Evolutionary conservation across 2,329 filamentous ascomycete species (phyloP).

Genomic region (Apiospora phragmitis): DNA sequence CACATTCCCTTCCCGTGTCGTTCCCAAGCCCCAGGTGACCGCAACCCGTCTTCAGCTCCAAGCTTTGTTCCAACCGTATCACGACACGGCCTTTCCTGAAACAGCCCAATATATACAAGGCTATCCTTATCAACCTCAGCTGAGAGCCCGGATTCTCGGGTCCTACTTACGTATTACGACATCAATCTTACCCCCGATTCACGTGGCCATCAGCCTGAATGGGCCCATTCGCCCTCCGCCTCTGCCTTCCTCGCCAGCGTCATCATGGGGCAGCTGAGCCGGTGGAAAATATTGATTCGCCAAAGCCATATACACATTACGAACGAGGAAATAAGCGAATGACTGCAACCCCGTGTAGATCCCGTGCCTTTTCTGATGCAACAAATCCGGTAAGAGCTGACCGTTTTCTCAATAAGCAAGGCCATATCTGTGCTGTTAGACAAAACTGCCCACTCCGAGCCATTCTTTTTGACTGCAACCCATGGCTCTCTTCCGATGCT

Average conservation of each 20-base stretch:
- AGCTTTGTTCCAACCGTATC: not conserved
- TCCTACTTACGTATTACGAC: not conserved
- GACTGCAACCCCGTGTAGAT: not conserved
- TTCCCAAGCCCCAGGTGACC: not conserved
- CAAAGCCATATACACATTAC: not conserved
- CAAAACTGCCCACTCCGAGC: not conserved
- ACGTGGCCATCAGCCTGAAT: not conserved
- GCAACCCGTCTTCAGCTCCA: not conserved
- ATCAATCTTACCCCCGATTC: not conserved
- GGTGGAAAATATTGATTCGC: not conserved
- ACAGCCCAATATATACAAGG: not conserved
- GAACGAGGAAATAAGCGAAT: not conserved
- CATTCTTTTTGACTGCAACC: not conserved
- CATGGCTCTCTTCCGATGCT: not conserved
- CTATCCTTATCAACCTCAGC: not conserved
- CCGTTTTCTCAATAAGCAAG: not conserved
- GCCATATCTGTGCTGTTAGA: not conserved
- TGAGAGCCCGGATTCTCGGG: not conserved
- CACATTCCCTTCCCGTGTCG: not conserved
- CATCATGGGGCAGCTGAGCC: not conserved
- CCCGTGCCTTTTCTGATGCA: not conserved
- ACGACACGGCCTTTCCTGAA: not conserved
- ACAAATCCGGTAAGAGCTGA: not conserved
- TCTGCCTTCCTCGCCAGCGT: not conserved
- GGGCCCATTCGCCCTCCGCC: not conserved